These are phyloP conservation scores for Fusarium marasasianum DNA, from an alignment of 2,329 filamentous ascomycete species.

Conservation along the genomic window DNA sequence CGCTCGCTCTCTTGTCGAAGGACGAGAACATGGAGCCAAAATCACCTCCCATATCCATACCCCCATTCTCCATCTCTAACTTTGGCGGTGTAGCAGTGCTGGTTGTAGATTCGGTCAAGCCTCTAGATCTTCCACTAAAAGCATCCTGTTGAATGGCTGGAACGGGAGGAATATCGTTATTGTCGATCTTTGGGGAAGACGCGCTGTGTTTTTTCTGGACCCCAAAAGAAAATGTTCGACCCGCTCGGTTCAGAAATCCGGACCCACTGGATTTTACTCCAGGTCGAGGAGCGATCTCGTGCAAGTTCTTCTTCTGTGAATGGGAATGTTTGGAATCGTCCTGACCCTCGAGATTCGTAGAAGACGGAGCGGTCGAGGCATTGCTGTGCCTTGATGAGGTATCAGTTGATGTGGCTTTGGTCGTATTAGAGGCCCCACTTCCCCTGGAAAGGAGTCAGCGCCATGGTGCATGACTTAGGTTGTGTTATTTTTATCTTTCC, in stretches of 20 bases:
- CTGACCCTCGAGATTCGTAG: constrained; percentile 53
- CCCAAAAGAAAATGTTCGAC: constrained; percentile 69
- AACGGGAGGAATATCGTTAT: constrained; percentile 52
- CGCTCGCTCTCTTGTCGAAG: constrained; percentile 65
- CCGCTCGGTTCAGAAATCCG: constrained; percentile 65
- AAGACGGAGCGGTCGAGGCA: constrained; percentile 69
- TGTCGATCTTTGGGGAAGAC: constrained; percentile 43
- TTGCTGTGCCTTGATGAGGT: constrained; percentile 71
- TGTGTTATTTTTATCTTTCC: constrained; percentile 41
- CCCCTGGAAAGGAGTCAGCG: constrained; percentile 58
- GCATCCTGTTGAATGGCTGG: constrained; percentile 47
- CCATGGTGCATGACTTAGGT: constrained; percentile 37
- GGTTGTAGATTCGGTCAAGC: constrained; percentile 63
- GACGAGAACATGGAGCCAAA: constrained; percentile 65
- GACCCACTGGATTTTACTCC: constrained; percentile 59
- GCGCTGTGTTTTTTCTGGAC: constrained; percentile 60
- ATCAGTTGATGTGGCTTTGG: constrained; percentile 67
- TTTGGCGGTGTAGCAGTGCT: constrained; percentile 63
- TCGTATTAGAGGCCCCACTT: constrained; percentile 69
- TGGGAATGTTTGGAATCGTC: constrained; percentile 46
- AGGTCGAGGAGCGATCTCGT: constrained; percentile 50
- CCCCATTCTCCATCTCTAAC: constrained; percentile 55
- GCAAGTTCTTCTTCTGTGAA: constrained; percentile 51
- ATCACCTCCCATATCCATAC: constrained; percentile 65
- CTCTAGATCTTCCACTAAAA: constrained; percentile 53